Conservation (phyloP, 139 green algal genomes). For the Zygnema circumcarinatum region DNA sequence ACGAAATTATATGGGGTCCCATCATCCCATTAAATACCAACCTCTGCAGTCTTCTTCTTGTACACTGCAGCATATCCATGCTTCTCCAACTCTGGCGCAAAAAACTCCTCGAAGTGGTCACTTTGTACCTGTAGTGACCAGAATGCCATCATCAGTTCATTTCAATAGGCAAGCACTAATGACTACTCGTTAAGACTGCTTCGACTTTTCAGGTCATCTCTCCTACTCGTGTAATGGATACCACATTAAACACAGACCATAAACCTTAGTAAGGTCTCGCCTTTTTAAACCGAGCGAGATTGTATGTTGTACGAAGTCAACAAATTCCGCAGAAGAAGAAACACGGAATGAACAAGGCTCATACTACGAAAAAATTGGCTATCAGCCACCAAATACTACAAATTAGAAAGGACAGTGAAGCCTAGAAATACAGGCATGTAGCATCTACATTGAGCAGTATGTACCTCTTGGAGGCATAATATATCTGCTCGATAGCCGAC, state of each 20-base stretch:
- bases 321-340: too few species aligned
- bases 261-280: too few species aligned
- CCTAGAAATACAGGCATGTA: too few species aligned
- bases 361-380: too few species aligned
- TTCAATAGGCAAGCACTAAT: not conserved
- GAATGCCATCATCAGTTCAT: not conserved
- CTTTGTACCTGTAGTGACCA: slow-evolving; percentile 84
- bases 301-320: too few species aligned
- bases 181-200: slow-evolving; percentile 4
- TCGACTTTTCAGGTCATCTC: not conserved
- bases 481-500: slow-evolving; percentile 89
- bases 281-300: too few species aligned
- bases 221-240: too few species aligned
- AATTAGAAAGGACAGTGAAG: too few species aligned
- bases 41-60: slow-evolving; percentile 98
- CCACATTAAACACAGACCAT: too few species aligned
- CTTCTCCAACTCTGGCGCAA: slow-evolving; percentile 80
- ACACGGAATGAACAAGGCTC: too few species aligned
- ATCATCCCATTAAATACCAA: slow-evolving; percentile 19
- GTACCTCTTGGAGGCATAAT: slow-evolving; percentile 90
- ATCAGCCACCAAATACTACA: too few species aligned
- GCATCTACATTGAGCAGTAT: not conserved
- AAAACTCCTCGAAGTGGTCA: slow-evolving; percentile 89
- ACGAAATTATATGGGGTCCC: too few species aligned
- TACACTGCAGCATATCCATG: slow-evolving; percentile 94